These are phyloP conservation scores for Salix udensis DNA, from an alignment of 345 rosid genomes.

Conservation along the genomic window DNA sequence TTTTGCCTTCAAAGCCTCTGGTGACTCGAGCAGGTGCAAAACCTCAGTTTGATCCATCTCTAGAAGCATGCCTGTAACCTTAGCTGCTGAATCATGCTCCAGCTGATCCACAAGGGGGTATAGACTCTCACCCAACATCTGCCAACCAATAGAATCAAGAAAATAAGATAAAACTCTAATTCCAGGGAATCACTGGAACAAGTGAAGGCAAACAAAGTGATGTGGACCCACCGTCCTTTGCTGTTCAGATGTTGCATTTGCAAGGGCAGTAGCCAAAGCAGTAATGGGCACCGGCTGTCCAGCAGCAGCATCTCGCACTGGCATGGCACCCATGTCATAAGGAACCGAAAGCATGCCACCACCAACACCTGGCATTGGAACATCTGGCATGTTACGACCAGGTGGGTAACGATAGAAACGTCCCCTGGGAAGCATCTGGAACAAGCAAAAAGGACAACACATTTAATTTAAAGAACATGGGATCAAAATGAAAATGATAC, in stretches of 20 bases:
- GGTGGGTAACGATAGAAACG: slow-evolving; percentile 26
- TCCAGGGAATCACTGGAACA: neutral
- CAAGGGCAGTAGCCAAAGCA: slow-evolving; percentile 26
- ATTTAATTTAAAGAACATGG: neutral
- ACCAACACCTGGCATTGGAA: slow-evolving; percentile 20
- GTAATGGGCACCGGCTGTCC: slow-evolving; percentile 22
- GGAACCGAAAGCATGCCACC: slow-evolving; percentile 29
- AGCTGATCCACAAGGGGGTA: slow-evolving; percentile 30
- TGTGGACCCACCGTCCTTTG: slow-evolving; percentile 21
- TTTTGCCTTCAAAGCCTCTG: slow-evolving; percentile 28
- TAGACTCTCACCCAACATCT: slow-evolving; percentile 29
- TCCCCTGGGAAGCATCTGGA: slow-evolving; percentile 28
- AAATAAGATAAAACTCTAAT: neutral
- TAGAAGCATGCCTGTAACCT: slow-evolving; percentile 35
- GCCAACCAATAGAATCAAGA: neutral
- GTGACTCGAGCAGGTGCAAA: slow-evolving; percentile 29
- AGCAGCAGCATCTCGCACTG: slow-evolving; percentile 10
- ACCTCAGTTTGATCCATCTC: slow-evolving; percentile 39
- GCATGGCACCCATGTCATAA: slow-evolving; percentile 24
- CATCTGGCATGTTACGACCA: slow-evolving; percentile 25
- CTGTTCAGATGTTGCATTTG: slow-evolving; percentile 24
- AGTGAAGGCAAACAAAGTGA: neutral
- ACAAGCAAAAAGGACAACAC: neutral
- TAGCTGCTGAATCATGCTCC: slow-evolving; percentile 28
- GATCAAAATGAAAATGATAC: neutral